A percentile compares a stretch with the other conserved stretches of the same genome.
Conservation (phyloP, 2,329 filamentous ascomycete genomes). For the Calonectria naviculata region DNA sequence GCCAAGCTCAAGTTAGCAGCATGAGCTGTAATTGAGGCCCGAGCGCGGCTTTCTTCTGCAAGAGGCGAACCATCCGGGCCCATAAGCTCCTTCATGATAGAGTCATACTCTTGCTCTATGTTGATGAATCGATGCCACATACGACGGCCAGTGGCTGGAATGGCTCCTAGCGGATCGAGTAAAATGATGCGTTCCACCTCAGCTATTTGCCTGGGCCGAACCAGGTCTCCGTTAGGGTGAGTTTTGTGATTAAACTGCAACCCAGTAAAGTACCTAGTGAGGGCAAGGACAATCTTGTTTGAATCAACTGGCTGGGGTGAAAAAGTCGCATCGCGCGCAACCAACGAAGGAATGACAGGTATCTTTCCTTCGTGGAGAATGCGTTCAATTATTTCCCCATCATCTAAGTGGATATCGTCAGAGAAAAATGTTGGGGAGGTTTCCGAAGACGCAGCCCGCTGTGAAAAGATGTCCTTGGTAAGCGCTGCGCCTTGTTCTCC, state of each 20-base stretch:
- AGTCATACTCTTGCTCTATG: conserved; percentile 86
- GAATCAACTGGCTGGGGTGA: conserved; percentile 54
- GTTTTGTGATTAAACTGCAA: conserved; percentile 57
- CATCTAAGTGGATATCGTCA: conserved; percentile 44
- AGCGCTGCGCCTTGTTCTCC: conserved; percentile 76
- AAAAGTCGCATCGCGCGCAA: conserved; percentile 54
- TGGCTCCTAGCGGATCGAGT: conserved; percentile 87
- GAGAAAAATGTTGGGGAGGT: conserved; percentile 32
- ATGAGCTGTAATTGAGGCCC: conserved; percentile 58
- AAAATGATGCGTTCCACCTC: conserved; percentile 88
- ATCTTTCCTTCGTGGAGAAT: conserved; percentile 47
- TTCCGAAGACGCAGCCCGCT: neutral
- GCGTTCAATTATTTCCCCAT: conserved; percentile 44
- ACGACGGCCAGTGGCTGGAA: conserved; percentile 69
- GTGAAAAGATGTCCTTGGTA: conserved; percentile 60
- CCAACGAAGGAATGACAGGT: conserved; percentile 54
- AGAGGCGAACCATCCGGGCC: conserved; percentile 42
- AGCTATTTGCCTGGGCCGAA: conserved; percentile 60
- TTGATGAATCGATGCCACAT: conserved; percentile 78
- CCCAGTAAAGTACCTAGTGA: conserved; percentile 81
- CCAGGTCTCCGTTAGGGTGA: conserved; percentile 28
- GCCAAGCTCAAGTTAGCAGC: conserved; percentile 78
- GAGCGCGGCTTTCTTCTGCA: conserved; percentile 44
- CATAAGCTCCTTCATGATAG: conserved; percentile 72
- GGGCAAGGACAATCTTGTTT: conserved; percentile 76